These are phyloP conservation scores for Hibiscus trionum DNA, from an alignment of 345 rosid species.

Conservation along the genomic window DNA sequence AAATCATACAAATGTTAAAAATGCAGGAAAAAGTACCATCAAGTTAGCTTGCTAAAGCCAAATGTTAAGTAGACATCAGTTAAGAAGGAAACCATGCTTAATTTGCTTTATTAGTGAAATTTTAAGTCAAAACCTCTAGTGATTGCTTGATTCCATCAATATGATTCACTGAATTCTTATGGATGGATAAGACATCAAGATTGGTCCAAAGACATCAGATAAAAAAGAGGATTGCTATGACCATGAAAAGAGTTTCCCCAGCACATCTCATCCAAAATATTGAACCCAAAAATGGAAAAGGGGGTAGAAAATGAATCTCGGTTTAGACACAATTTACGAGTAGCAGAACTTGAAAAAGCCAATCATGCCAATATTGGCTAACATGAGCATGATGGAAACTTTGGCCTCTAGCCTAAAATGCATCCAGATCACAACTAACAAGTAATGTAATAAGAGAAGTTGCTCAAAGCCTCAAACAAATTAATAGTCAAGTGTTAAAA, in stretches of 20 bases:
- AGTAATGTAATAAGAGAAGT: constrained; percentile 1
- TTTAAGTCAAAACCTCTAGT: not conserved
- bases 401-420: not conserved
- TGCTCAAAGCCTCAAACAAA: not conserved
- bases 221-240: not conserved
- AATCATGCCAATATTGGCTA: not conserved
- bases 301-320: not conserved
- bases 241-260: not conserved
- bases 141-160: not conserved
- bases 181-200: not conserved
- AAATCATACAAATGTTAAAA: not conserved
- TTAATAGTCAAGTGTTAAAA: no score
- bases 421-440: not conserved
- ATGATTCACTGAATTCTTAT: not conserved
- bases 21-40: not conserved
- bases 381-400: not conserved
- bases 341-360: not conserved
- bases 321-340: not conserved
- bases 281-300: not conserved
- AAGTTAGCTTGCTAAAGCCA: not conserved
- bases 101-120: not conserved
- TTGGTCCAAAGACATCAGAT: not conserved
- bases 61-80: not conserved
- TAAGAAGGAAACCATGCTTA: not conserved
- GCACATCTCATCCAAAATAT: not conserved